A percentile compares a stretch with the other conserved stretches of the same genome.
Evolutionary conservation across 1,284 basidiomycete genomes (phyloP).

Genomic region (Calocybe gambosa): DNA sequence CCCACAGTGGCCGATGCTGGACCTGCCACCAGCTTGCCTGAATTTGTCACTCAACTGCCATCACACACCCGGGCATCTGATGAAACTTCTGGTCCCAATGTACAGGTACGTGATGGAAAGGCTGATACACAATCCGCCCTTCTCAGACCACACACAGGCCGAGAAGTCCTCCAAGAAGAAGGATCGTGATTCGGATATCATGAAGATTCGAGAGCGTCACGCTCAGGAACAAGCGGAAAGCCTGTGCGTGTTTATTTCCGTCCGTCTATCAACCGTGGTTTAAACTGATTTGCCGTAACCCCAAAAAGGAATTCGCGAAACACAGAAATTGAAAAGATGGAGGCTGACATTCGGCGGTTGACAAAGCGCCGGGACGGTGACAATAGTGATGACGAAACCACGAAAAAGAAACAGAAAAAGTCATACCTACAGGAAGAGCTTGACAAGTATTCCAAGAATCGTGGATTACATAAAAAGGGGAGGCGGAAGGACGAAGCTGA

Average conservation of each 20-base stretch:
- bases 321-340: constrained; percentile 82
- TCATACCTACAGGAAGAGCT: constrained; percentile 78
- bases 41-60: constrained; percentile 27
- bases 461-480: constrained; percentile 56
- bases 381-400: constrained; percentile 54
- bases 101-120: background rate
- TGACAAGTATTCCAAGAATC: constrained; percentile 67
- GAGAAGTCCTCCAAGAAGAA: constrained; percentile 34
- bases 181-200: constrained; percentile 48
- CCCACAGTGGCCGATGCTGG: constrained; percentile 43
- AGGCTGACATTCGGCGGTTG: constrained; percentile 79
- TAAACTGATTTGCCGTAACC: background rate
- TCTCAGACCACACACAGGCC: constrained; percentile 15
- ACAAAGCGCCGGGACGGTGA: constrained; percentile 47
- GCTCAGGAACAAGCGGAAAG: constrained; percentile 57
- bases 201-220: constrained; percentile 69
- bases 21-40: constrained; percentile 24
- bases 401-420: constrained; percentile 57
- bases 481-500: constrained; percentile 73
- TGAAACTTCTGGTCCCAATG: background rate
- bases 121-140: background rate
- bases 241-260: constrained; percentile 30
- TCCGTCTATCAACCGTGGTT: background rate
- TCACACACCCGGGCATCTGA: constrained; percentile 13
- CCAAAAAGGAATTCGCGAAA: constrained; percentile 53